Evolutionary conservation across 1,284 basidiomycete species (phyloP), one percentile per base, ranked within the genome.

Genomic region (Porodaedalea pini): DNA sequence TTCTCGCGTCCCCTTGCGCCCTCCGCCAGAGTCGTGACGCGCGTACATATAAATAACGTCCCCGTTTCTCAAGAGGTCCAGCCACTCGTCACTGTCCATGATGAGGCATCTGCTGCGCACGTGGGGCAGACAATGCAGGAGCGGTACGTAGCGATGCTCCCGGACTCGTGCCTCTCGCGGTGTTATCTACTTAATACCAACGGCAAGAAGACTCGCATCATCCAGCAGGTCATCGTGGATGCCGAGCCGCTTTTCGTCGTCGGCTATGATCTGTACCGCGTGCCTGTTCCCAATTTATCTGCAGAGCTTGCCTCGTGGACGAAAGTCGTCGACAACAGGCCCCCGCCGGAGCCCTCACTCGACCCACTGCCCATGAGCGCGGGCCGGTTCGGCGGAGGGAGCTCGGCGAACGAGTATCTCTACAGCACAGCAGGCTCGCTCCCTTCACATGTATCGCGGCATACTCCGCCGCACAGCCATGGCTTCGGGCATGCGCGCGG

Each of bases 191-290:
- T 78, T 49, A 74, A 77, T 54, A 66, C 73, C 52, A 66, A 83
- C 85, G 83, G 72, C 63, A 56, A 55, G 57, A 73, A 77, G 59
- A 79, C 76, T 17, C 75, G 70, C 41, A 76, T 90, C 66, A 81
- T 80, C 32, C 87, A 90, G 71, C 81, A 88, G 71, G 74, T 90
- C 61, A 71, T 81, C 56, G 77, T 82, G 59, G 85, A 88, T 70
- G 78, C 78, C 62, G 75, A 80, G 61, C 76, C 80, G 15, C 70
- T 87, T 47, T 78, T 86, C 45, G 79, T 79, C 61, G 71, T 88
- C 62, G 75, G 83, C 47, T 89, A 88, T 69, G 80, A 86, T 61
- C 72, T 90, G 62, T 80, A 85, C 63, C 79, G 83, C 67, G 70
- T 70, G 61, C 72, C 72, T 65, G 74, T 74, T 41, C 70, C 48